phyloP scores from a whole-genome alignment of 1,284 basidiomycete species.

The Moniliella sp. region DNA sequence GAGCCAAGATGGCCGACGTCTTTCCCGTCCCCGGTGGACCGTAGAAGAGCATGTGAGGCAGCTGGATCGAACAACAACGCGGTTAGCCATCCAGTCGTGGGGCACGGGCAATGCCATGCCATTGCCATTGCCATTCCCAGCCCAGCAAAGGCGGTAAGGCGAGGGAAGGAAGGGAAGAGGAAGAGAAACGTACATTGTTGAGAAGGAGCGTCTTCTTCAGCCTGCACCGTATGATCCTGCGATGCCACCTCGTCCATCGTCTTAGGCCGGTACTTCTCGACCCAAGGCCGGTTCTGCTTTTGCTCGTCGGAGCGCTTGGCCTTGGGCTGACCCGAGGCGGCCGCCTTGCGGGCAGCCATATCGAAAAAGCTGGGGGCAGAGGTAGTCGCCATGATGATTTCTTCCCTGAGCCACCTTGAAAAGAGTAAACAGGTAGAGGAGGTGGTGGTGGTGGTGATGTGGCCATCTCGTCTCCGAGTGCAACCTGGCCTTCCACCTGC shows the following conservation, averaged over 20 bases:
- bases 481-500: no score
- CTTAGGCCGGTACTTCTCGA: no score
- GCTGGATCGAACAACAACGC: slow-evolving; percentile 38
- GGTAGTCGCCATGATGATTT: no score
- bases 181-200: slow-evolving; percentile 50
- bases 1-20: slow-evolving; percentile 87
- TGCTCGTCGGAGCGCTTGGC: no score
- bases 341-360: no score
- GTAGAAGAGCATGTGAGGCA: slow-evolving; percentile 98
- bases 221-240: slow-evolving; percentile 87
- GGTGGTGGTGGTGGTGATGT: no score
- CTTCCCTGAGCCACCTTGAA: no score
- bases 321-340: no score
- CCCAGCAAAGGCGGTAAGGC: not conserved
- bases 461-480: no score
- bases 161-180: not conserved
- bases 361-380: no score
- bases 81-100: not conserved
- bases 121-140: not conserved
- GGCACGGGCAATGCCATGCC: not conserved
- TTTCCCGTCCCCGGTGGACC: slow-evolving; percentile 97
- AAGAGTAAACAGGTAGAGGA: no score
- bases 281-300: no score
- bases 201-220: slow-evolving; percentile 71
- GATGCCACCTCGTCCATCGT: slow-evolving; percentile 92